Evolutionary conservation across 805 yeast genomes (phyloP), one percentile per base, ranked within the genome.

Genomic region (Metschnikowia picachoensis): DNA sequence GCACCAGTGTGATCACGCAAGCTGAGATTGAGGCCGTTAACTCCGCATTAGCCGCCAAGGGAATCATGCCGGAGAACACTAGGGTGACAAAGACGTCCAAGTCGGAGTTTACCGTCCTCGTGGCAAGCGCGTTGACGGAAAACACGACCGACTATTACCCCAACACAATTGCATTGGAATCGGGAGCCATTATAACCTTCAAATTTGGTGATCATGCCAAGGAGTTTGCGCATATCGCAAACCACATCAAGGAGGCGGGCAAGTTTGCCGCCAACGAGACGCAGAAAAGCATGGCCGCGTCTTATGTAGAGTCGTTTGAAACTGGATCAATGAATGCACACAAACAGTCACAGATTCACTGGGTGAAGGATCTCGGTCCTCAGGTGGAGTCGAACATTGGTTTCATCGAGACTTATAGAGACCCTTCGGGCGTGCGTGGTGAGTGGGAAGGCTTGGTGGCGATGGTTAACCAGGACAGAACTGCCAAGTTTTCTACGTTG

Each of bases 381-480:
- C 70, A 70, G 12, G 77, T 72, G 13, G 77, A 72, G 67, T 82
- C 92, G 37, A 88, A 89, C 62, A 79, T 89, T 57, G 97, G 97
- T 0, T 89, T 89, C 63, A 89, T 89, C 56, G 97, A 89, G 69
- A 89, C 96, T 28, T 89, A 89, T 68, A 77, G 97, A 65, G 97
- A 88, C 62, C 95, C 96, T 13, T 79, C 91, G 30, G 96, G 96
- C 39, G 87, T 88, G 39, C 78, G 90, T 60, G 97, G 96, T 49
- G 97, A 89, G 66, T 89, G 94, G 92, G 96, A 89, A 68, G 88
- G 95, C 28, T 70, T 89, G 39, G 94, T 89, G 30, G 92, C 96
- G 16, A 85, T 88, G 80, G 95, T 89, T 46, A 88, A 89, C 66
- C 84, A 85, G 60, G 92, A 87, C 51, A 77, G 95, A 51, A 89